These are phyloP conservation scores for Beauveria sp. DNA, from an alignment of 2,329 filamentous ascomycete species.

Conservation along the genomic window DNA sequence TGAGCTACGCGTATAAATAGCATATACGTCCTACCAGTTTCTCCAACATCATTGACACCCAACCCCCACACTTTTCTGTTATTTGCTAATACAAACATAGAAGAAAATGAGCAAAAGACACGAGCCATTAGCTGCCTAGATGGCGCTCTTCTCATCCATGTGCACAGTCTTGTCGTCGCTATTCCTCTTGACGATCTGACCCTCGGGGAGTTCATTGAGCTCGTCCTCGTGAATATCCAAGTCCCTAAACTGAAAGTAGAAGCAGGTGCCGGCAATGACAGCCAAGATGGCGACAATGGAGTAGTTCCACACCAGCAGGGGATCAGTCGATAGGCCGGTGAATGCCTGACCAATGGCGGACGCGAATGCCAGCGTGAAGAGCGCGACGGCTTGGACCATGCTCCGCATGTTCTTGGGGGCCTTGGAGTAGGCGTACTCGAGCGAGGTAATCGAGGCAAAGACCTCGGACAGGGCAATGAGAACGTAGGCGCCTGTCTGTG, in stretches of 20 bases:
- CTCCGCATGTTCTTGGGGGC: slow-evolving; percentile 70
- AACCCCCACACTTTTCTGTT: too few species aligned
- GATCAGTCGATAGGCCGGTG: slow-evolving; percentile 41
- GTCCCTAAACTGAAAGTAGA: slow-evolving; percentile 60
- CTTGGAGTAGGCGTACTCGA: slow-evolving; percentile 72
- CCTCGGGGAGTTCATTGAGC: slow-evolving; percentile 49
- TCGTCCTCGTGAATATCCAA: slow-evolving; percentile 59
- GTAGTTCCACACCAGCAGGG: slow-evolving; percentile 69
- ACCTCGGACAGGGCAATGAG: slow-evolving; percentile 43
- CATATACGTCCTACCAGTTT: too few species aligned
- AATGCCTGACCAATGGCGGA: slow-evolving; percentile 58
- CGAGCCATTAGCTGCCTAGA: neutral
- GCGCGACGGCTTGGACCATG: slow-evolving; percentile 58
- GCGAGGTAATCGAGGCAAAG: slow-evolving; percentile 44
- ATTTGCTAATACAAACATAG: neutral
- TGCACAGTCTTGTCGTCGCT: slow-evolving; percentile 4
- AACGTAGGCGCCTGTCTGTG: slow-evolving; percentile 43
- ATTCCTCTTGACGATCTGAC: neutral
- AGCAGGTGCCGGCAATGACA: slow-evolving; percentile 53
- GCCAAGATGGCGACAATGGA: slow-evolving; percentile 57
- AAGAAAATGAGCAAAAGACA: neutral
- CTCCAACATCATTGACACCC: too few species aligned
- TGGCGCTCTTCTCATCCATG: slow-evolving; percentile 4
- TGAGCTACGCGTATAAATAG: too few species aligned
- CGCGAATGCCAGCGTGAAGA: slow-evolving; percentile 63